These are phyloP conservation scores for Stephanodiscus minutulus DNA, from an alignment of 108 stramenopile species.

Conservation along the genomic window DNA sequence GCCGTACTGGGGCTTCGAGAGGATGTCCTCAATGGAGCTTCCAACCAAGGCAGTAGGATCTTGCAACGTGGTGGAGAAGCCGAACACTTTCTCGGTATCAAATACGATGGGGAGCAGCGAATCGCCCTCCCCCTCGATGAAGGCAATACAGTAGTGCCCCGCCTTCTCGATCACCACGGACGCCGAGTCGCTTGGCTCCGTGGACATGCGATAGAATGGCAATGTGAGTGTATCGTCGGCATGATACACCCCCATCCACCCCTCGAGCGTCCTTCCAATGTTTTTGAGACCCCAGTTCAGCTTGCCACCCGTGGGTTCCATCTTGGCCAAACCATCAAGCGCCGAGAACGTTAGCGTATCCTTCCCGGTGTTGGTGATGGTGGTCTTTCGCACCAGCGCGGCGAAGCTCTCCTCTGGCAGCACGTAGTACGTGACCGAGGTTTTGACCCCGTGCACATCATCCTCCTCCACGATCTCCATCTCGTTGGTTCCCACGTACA, in stretches of 20 bases:
- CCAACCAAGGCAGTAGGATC: constrained; percentile 62
- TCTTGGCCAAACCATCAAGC: constrained; percentile 88
- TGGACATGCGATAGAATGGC: constrained; percentile 94
- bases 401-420: constrained; percentile 90
- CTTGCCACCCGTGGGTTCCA: constrained; percentile 85
- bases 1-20: constrained; percentile 79
- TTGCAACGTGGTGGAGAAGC: constrained; percentile 74
- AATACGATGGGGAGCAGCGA: constrained; percentile 87
- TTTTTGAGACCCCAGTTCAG: constrained; percentile 83
- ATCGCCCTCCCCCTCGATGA: constrained; percentile 65
- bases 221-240: constrained; percentile 73
- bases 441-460: constrained; percentile 68
- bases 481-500: constrained; percentile 94
- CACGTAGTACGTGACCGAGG: constrained; percentile 85
- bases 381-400: constrained; percentile 82
- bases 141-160: constrained; percentile 92
- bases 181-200: constrained; percentile 85
- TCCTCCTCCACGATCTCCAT: constrained; percentile 88
- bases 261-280: constrained; percentile 96
- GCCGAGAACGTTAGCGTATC: constrained; percentile 68
- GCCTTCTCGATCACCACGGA: constrained; percentile 85
- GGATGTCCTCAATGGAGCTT: constrained; percentile 68
- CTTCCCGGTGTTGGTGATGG: constrained; percentile 80
- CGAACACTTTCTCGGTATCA: constrained; percentile 92
- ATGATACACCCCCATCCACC: constrained; percentile 97